Conservation (phyloP, 148 eudicot genomes). For the Camellia granthamiana region DNA sequence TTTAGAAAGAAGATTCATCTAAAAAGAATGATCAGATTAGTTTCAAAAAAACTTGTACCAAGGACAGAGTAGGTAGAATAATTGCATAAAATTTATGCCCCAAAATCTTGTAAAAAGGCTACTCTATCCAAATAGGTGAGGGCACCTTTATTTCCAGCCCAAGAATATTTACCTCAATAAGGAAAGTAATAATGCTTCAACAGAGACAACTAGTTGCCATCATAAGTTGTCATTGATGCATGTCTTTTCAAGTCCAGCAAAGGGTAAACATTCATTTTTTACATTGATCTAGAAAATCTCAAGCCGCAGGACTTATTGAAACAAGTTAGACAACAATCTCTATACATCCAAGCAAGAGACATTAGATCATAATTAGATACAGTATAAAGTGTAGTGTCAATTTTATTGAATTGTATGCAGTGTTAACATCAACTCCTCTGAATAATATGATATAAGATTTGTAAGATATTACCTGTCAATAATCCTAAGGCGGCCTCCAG, state of each 20-base stretch:
- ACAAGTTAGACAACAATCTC: not conserved
- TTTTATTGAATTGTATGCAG: not conserved
- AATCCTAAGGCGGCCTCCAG: constrained; percentile 94
- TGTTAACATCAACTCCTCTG: not conserved
- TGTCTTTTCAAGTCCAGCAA: not conserved
- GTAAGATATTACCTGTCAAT: constrained; percentile 64
- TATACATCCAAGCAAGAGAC: not conserved
- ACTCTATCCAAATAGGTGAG: not conserved
- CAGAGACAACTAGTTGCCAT: not conserved
- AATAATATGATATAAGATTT: not conserved
- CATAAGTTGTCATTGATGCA: not conserved
- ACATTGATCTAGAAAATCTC: not conserved
- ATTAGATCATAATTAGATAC: not conserved
- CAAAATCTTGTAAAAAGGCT: not conserved
- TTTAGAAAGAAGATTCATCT: not conserved
- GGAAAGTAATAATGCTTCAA: not conserved
- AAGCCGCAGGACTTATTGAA: not conserved
- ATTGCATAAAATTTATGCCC: not conserved
- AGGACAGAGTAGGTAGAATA: not conserved
- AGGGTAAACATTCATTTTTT: not conserved
- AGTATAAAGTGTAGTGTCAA: not conserved
- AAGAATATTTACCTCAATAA: not conserved
- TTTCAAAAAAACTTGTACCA: not conserved
- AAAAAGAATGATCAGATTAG: not conserved
- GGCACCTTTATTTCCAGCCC: not conserved